A percentile compares a stretch with the other conserved stretches of the same genome.
Conservation (phyloP, 208 protist species). For the Angomonas desouzai region DNA sequence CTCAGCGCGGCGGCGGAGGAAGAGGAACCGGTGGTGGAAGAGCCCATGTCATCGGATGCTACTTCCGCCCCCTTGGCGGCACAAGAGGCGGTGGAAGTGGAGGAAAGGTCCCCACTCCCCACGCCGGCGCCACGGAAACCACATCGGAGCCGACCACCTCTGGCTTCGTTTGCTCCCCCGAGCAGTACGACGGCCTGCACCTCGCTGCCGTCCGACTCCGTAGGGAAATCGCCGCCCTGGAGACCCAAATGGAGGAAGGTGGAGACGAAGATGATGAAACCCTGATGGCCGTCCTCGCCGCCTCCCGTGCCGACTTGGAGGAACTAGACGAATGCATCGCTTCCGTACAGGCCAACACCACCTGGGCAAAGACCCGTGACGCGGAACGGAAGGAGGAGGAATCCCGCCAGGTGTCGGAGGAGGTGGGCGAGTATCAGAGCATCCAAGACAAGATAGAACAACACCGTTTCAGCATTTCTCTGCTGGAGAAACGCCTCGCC, state of each 20-base stretch:
- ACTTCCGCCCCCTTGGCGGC: not conserved
- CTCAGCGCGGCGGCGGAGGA: not conserved
- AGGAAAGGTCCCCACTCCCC: constrained; percentile 5
- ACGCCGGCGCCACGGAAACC: not conserved
- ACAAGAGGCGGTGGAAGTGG: not conserved
- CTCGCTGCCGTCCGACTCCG: constrained; percentile 76
- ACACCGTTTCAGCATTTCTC: constrained; percentile 69
- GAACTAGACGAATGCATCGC: constrained; percentile 85
- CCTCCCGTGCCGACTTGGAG: constrained; percentile 79
- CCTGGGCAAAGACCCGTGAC: constrained; percentile 68
- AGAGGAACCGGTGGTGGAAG: not conserved
- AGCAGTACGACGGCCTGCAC: constrained; percentile 89
- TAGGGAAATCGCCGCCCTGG: constrained; percentile 71
- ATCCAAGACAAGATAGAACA: constrained; percentile 65
- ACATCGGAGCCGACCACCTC: constrained; percentile 4
- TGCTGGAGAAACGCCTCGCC: constrained; percentile 83
- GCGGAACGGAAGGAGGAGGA: constrained; percentile 42
- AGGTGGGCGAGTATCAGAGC: constrained; percentile 26
- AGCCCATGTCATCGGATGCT: not conserved
- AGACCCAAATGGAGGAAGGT: constrained; percentile 77
- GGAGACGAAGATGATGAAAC: constrained; percentile 89
- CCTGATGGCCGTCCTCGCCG: constrained; percentile 90
- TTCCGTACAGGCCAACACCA: constrained; percentile 59
- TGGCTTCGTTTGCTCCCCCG: constrained; percentile 76
- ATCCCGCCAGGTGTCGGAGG: constrained; percentile 21